A percentile compares a stretch with the other conserved stretches of the same genome.
These are phyloP conservation scores for Sanghuangporus sanghuang DNA, from an alignment of 1,284 basidiomycete genomes.

Conservation along the genomic window DNA sequence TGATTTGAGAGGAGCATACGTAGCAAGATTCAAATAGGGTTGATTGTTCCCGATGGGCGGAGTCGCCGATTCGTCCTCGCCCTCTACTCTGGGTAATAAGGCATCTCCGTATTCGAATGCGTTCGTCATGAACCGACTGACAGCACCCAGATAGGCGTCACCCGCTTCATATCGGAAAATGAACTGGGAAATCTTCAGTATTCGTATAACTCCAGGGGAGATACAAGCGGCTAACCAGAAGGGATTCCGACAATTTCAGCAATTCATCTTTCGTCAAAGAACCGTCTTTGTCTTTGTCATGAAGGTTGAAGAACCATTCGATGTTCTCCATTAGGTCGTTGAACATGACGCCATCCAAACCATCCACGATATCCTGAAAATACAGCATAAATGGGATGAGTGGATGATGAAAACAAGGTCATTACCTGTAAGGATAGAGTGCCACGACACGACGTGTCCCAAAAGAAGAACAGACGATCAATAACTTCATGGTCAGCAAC, in stretches of 20 bases:
- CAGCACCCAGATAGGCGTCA: constrained; percentile 93
- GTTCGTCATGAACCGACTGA: constrained; percentile 95
- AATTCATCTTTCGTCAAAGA: constrained; percentile 96
- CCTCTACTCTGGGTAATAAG: constrained; percentile 51
- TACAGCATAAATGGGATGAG: constrained; percentile 13
- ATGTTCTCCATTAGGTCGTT: constrained; percentile 98
- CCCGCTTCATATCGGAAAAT: constrained; percentile 98
- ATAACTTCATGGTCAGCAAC: constrained; percentile 82
- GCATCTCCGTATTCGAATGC: constrained; percentile 96
- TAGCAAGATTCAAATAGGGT: constrained; percentile 83
- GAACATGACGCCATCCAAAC: constrained; percentile 89
- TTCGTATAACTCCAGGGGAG: not conserved
- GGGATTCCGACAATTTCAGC: constrained; percentile 88
- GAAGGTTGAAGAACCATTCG: constrained; percentile 97
- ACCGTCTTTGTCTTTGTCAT: constrained; percentile 95
- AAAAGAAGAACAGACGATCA: constrained; percentile 82
- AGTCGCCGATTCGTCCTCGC: constrained; percentile 37
- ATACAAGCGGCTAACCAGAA: constrained; percentile 60
- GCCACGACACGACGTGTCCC: constrained; percentile 79
- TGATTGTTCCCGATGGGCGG: constrained; percentile 63
- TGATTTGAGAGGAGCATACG: constrained; percentile 38
- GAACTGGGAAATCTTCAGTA: constrained; percentile 50
- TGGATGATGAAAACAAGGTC: not conserved
- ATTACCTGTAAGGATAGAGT: constrained; percentile 79
- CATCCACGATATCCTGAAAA: constrained; percentile 80